Base-by-base conservation (phyloP, 176 grass and related monocot genomes). In the Triticum dicoccoides region DNA sequence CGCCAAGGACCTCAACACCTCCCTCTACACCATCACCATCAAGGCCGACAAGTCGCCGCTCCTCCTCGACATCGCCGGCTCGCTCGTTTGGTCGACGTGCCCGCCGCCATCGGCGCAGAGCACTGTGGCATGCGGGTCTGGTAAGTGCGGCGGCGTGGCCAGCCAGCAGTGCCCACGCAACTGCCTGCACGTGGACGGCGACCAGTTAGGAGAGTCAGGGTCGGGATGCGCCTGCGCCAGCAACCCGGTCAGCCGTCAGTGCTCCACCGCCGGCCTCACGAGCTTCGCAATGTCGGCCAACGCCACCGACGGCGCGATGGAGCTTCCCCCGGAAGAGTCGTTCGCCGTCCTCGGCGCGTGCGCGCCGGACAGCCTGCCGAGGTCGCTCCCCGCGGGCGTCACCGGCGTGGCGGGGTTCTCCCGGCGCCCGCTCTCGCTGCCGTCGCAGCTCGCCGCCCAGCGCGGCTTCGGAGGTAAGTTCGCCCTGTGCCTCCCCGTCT, bases 381-480 rank as follows among this genome's bases (percentile, higher is more conserved):
- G 2, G 2, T 84, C 68, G 5, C 90, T 92, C 35, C 90, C 90
- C 5, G 38, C 5, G 0, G 41, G 7, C 2, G 86, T 84, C 52
- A 12, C 80, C 47, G 89, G 94, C 24, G 87, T 95, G 32, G 91
- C 87, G 1, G 91, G 89, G 15, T 29, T 96, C 35, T 87, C 83
- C 9, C 35, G 61, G 4, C 37, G 11, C 6, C 18, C 20, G 5
- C 89, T 91, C n/a, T 69, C 91, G 2, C 42, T 95, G 8, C 84
- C 81, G 51, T 80, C 80, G 62, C 83, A 92, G 88, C 81, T 93
- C 82, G 68, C 87, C 7, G 33, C 77, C 29, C 65, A 74, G 38
- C 82, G 77, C 34, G 32, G 8, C 10, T 80, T 89, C 63, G 85
- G 88, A 30, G 87, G 77, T 18, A 73, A 69, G 44, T 93, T 95